These are phyloP conservation scores for Ceratocystis albifundus DNA, from an alignment of 2,329 filamentous ascomycete species.

Conservation along the genomic window DNA sequence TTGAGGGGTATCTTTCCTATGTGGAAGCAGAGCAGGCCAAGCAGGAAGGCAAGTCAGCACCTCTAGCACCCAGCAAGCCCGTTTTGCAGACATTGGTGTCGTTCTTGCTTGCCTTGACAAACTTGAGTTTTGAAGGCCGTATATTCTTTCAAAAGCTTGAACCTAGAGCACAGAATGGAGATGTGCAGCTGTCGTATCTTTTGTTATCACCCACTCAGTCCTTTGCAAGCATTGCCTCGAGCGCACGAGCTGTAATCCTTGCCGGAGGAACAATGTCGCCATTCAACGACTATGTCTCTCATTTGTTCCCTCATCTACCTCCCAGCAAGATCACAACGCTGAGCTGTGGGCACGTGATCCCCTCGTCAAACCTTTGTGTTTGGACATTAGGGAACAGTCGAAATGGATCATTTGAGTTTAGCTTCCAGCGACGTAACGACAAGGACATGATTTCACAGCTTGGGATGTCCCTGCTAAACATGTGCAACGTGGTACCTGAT, in stretches of 20 bases:
- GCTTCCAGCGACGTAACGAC: constrained; percentile 65
- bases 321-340: constrained; percentile 58
- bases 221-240: constrained; percentile 75
- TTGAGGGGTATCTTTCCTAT: constrained; percentile 72
- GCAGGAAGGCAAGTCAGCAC: constrained; percentile 24
- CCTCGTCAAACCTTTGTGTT: constrained; percentile 65
- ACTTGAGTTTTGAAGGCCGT: constrained; percentile 61
- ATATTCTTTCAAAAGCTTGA: constrained; percentile 49
- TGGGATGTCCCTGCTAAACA: constrained; percentile 58
- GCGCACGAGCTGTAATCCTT: constrained; percentile 75
- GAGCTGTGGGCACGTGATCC: constrained; percentile 92
- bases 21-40: constrained; percentile 40
- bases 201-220: constrained; percentile 84
- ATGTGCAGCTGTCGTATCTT: constrained; percentile 65
- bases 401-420: constrained; percentile 60
- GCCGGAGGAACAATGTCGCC: constrained; percentile 97
- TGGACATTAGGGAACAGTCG: constrained; percentile 47
- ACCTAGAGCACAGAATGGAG: constrained; percentile 27
- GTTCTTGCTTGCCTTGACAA: constrained; percentile 72
- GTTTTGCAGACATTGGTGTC: constrained; percentile 46
- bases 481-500: constrained; percentile 67
- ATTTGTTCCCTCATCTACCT: constrained; percentile 68
- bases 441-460: constrained; percentile 59
- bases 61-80: constrained; percentile 31
- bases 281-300: constrained; percentile 76